phyloP scores from a whole-genome alignment of 495 filamentous ascomycete species.

The Usnea hakonensis region DNA sequence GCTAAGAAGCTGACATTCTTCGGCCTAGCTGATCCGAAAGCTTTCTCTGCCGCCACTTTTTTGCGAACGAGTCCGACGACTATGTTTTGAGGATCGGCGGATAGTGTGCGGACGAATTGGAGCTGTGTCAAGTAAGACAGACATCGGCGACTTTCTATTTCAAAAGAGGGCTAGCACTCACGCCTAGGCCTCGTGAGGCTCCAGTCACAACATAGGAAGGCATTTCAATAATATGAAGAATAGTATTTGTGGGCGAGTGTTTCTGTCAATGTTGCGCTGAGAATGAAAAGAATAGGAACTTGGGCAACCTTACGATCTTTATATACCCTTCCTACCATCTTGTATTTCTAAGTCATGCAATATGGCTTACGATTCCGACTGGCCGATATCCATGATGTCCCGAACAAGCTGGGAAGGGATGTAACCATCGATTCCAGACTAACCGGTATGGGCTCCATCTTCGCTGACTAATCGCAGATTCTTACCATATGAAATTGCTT shows the following conservation, averaged over 20 bases:
- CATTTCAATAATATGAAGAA: conserved; percentile 27
- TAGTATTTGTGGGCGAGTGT: too few relatives aligned
- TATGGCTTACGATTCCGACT: not conserved
- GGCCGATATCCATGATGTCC: too few relatives aligned
- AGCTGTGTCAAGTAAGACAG: not conserved
- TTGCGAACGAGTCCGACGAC: conserved; percentile 37
- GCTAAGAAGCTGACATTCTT: not conserved
- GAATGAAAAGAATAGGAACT: too few relatives aligned
- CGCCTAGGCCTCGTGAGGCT: conserved; percentile 36
- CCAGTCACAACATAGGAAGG: conserved; percentile 34
- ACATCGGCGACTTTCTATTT: not conserved
- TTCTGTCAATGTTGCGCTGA: not conserved
- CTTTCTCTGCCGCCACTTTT: conserved; percentile 20
- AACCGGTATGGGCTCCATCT: not conserved
- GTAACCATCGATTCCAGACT: not conserved
- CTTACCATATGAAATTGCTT: too few relatives aligned
- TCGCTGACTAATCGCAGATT: not conserved
- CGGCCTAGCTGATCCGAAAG: not conserved
- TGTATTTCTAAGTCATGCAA: not conserved
- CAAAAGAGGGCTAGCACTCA: conserved; percentile 27
- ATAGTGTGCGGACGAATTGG: conserved; percentile 20
- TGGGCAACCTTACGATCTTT: not conserved
- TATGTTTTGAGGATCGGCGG: conserved; percentile 26
- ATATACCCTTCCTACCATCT: not conserved
- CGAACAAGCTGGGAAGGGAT: not conserved